These are phyloP conservation scores for Coniochaeta ligniaria DNA, from an alignment of 2,329 filamentous ascomycete species.

Conservation along the genomic window DNA sequence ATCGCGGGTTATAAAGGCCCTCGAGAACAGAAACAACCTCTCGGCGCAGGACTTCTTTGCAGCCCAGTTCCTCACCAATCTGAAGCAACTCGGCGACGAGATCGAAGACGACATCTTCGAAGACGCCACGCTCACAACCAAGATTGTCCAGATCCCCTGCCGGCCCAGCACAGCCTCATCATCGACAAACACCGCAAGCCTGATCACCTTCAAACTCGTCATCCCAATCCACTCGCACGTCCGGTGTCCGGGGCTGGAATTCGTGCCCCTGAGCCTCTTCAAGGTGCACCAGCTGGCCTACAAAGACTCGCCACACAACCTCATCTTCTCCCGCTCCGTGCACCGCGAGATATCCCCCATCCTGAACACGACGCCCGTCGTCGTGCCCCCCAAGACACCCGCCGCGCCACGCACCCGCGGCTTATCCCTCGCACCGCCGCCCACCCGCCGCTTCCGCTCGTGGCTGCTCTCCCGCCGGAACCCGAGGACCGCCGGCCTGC, in stretches of 20 bases:
- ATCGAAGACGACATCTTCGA: constrained; percentile 33
- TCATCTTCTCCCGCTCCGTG: constrained; percentile 52
- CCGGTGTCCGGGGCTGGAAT: constrained; percentile 44
- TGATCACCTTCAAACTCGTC: constrained; percentile 53
- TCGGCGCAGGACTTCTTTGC: constrained; percentile 11
- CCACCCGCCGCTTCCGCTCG: background rate
- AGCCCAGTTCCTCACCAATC: constrained; percentile 16
- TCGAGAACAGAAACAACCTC: constrained; percentile 23
- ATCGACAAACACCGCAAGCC: constrained; percentile 15
- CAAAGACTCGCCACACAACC: constrained; percentile 43
- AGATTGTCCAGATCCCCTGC: constrained; percentile 31
- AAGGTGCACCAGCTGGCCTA: constrained; percentile 58
- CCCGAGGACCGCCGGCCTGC: constrained; percentile 3
- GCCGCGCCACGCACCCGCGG: constrained; percentile 4
- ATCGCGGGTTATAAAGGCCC: constrained; percentile 26
- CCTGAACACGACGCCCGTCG: constrained; percentile 24
- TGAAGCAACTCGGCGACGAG: constrained; percentile 27
- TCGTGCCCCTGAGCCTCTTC: constrained; percentile 58
- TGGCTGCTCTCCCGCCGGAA: constrained; percentile 3
- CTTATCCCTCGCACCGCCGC: background rate
- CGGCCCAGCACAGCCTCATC: constrained; percentile 2
- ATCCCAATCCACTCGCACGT: constrained; percentile 53
- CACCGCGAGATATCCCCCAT: constrained; percentile 53
- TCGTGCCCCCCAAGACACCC: constrained; percentile 8
- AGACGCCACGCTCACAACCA: constrained; percentile 30